Evolutionary conservation across 208 protist species (phyloP), one percentile per base, ranked within the genome.

Genomic region (Herpetomonas tarakana): DNA sequence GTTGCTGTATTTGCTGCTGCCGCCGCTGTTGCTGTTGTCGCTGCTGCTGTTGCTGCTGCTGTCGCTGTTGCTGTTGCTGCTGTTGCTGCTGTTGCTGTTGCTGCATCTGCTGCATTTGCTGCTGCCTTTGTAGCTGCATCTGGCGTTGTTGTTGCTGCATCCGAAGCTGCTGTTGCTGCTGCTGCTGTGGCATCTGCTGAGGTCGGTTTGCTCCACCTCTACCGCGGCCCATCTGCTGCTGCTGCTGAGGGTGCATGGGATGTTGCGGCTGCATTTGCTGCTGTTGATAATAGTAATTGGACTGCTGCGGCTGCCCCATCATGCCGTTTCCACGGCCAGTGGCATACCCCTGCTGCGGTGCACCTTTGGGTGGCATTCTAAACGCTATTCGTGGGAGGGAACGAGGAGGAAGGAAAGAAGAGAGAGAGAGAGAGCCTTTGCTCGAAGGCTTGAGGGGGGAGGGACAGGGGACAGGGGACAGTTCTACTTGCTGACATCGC

Each of bases 41-140:
- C n/a, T 6, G 7, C 12, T 9, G 46, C 24, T 52, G 46, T 18
- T 52, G 46, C 46, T 52, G 46, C 46, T 52, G 46, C n/a, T 52
- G 46, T 18, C 24, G 46, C 18, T 12, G 7, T 7, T 12, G 46
- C n/a, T 26, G 18, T 52, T 52, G 46, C 46, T 52, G 46, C n/a
- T 52, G 46, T 7, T 7, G 12, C 4, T 55, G 24, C 22, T 55
- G 28, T n/a, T 18, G 6, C 35, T 41, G 35, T 6, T 41, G 6
- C 14, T 41, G 35, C 35, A 41, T 41, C 35, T 41, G 35, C 14
- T 41, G 35, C 35, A 41, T 41, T 14, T 18, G 6, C 35, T 41
- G 35, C 35, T 41, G 35, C 6, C 35, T 6, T 14, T 41, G 35
- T 18, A 6, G 35, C 14, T 41, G 35, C 35, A 14, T 41, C 35